Conservation (phyloP, 1,284 basidiomycete species). For the Apiotrichum gamsii region DNA sequence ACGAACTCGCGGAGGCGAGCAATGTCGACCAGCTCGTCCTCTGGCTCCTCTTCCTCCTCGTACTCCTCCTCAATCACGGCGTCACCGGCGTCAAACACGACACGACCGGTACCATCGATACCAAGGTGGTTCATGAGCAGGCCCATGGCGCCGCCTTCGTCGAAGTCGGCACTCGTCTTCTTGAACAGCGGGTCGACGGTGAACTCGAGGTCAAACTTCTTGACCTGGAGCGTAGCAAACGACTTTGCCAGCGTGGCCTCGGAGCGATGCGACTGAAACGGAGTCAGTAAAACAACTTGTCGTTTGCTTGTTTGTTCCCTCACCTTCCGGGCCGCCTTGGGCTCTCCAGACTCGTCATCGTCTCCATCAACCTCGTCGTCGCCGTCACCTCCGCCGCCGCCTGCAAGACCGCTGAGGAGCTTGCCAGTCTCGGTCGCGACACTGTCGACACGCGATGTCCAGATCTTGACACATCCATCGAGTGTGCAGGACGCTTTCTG, state of each 20-base stretch:
- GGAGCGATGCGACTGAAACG: conserved; percentile 58
- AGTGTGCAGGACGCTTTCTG: conserved; percentile 96
- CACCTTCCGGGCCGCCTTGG: conserved; percentile 35
- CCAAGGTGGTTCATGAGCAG: conserved; percentile 89
- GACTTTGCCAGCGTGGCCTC: conserved; percentile 81
- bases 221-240: conserved; percentile 71
- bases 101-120: conserved; percentile 72
- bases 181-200: conserved; percentile 93
- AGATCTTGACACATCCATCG: conserved; percentile 99
- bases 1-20: conserved; percentile 65
- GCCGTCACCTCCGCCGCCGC: conserved; percentile 39
- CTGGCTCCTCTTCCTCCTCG: conserved; percentile 62
- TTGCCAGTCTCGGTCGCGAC: conserved; percentile 97
- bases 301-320: too few species aligned
- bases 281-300: neutral
- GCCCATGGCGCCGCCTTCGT: conserved; percentile 94
- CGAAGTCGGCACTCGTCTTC: conserved; percentile 97
- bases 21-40: conserved; percentile 49
- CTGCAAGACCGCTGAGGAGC: conserved; percentile 81
- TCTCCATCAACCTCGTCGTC: conserved; percentile 45
- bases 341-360: conserved; percentile 28
- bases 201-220: conserved; percentile 92
- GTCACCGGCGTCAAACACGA: conserved; percentile 95
- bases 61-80: conserved; percentile 65
- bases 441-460: conserved; percentile 95